A percentile compares a stretch with the other conserved stretches of the same genome.
Evolutionary conservation across 2,329 filamentous ascomycete genomes (phyloP).

Genomic region (Fusarium zealandicum): DNA sequence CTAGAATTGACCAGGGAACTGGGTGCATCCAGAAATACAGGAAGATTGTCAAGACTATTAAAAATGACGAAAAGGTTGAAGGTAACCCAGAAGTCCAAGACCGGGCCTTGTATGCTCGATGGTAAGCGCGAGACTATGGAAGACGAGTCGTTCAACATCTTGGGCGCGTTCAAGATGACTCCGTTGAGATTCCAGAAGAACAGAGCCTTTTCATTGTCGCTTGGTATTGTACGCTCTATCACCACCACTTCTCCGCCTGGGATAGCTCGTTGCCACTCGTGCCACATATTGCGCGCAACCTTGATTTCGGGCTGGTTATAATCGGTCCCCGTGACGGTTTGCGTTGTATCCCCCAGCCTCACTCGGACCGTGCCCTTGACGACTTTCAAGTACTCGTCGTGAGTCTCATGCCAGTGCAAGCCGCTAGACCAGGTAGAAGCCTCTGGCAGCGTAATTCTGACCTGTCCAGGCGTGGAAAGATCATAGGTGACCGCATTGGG

Average conservation of each 20-base stretch:
- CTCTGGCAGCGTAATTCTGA: conserved; percentile 53
- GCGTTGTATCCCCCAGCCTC: conserved; percentile 22
- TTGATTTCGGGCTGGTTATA: conserved; percentile 42
- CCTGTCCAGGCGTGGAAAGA: conserved; percentile 47
- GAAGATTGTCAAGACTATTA: conserved; percentile 41
- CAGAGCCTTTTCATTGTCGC: conserved; percentile 53
- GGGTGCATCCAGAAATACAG: conserved; percentile 36
- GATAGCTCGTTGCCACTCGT: conserved; percentile 56
- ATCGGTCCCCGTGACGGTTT: conserved; percentile 29
- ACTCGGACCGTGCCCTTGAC: conserved; percentile 48
- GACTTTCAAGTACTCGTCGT: conserved; percentile 56
- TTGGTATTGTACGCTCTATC: conserved; percentile 56
- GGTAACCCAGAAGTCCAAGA: conserved; percentile 41
- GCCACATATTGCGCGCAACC: conserved; percentile 48
- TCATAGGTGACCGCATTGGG: conserved; percentile 41
- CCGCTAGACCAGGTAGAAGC: conserved; percentile 57
- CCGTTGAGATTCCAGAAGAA: conserved; percentile 61
- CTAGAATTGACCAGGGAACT: fast-evolving
- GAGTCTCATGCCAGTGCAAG: conserved; percentile 57
- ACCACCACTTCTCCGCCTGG: conserved; percentile 48
- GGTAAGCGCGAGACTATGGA: conserved; percentile 12
- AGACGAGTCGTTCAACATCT: not conserved
- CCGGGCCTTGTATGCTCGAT: conserved; percentile 11
- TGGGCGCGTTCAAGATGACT: conserved; percentile 43
- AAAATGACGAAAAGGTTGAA: conserved; percentile 44